Evolutionary conservation across 164 flowering plant species (phyloP).

Genomic region (Dillenia suffruticosa): DNA sequence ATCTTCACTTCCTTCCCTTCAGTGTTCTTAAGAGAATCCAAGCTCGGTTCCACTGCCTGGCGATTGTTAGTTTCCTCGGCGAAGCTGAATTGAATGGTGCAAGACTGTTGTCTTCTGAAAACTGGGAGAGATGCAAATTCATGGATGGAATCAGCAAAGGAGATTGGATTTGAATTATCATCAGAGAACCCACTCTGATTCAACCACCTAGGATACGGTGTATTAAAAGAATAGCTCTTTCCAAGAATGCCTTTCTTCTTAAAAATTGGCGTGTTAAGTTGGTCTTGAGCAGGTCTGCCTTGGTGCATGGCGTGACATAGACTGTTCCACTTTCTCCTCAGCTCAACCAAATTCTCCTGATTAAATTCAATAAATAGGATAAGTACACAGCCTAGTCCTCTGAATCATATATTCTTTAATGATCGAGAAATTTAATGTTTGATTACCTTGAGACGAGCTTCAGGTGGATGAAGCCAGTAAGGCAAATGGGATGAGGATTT

Average conservation of each 20-base stretch:
- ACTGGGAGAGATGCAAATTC: slow-evolving; percentile 20
- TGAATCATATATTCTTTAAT: too few relatives aligned
- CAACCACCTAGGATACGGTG: slow-evolving; percentile 42
- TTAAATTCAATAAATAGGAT: background rate
- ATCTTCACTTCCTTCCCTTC: slow-evolving; percentile 55
- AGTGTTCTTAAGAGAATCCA: slow-evolving; percentile 39
- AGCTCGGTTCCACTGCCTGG: slow-evolving; percentile 28
- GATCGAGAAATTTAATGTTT: background rate
- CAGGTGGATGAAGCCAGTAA: slow-evolving; percentile 54
- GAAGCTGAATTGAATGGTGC: slow-evolving; percentile 46
- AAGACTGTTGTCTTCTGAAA: slow-evolving; percentile 48
- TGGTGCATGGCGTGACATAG: slow-evolving; percentile 54
- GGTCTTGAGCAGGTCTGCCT: slow-evolving; percentile 25
- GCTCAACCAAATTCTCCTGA: slow-evolving; percentile 58
- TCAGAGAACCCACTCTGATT: slow-evolving; percentile 17
- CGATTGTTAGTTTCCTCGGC: slow-evolving; percentile 18
- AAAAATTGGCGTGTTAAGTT: slow-evolving; percentile 16
- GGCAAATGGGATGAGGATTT: slow-evolving; percentile 39
- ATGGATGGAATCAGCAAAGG: slow-evolving; percentile 27
- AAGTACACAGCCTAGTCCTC: background rate
- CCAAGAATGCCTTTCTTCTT: slow-evolving; percentile 23
- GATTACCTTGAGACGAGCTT: slow-evolving; percentile 45
- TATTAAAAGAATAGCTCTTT: slow-evolving; percentile 20
- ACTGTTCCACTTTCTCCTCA: slow-evolving; percentile 69
- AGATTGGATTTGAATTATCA: slow-evolving; percentile 36